Percentiles rank a stretch among this genome's conserved stretches.
These are phyloP conservation scores for Coprinopsis marcescibilis DNA, from an alignment of 768 basidiomycete genomes.

Conservation along the genomic window DNA sequence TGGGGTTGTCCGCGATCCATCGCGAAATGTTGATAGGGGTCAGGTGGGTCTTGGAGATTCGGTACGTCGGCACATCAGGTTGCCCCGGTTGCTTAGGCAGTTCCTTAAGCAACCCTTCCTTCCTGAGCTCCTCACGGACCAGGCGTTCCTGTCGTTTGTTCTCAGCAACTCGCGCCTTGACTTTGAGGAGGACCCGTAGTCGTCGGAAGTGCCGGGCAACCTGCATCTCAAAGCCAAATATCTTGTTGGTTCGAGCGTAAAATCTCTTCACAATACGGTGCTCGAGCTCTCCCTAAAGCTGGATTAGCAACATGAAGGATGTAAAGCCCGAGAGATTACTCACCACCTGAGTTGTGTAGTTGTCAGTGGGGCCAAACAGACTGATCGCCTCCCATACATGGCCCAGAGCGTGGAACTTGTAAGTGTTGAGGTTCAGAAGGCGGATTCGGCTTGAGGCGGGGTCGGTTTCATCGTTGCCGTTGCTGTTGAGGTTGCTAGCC, in stretches of 20 bases:
- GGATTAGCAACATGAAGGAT: background rate
- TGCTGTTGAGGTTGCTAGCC: too few species aligned
- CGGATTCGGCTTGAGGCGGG: background rate
- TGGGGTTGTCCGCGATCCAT: conserved; percentile 9
- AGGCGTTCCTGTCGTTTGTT: background rate
- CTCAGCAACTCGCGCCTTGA: background rate
- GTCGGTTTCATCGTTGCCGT: too few species aligned
- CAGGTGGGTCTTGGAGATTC: conserved; percentile 13
- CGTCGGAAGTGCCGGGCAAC: conserved; percentile 20
- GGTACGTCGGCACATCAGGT: conserved; percentile 5
- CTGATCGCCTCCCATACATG: background rate
- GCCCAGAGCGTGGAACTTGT: conserved; percentile 16
- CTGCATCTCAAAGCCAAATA: conserved; percentile 13
- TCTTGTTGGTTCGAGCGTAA: conserved; percentile 26
- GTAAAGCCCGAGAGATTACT: conserved; percentile 13
- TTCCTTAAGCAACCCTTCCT: background rate
- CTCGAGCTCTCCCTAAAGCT: conserved; percentile 29
- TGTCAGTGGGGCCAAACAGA: conserved; percentile 8
- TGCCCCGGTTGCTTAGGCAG: background rate
- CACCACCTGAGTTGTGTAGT: conserved; percentile 24
- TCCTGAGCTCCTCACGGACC: background rate
- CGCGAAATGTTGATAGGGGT: conserved; percentile 11
- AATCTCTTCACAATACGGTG: conserved; percentile 28
- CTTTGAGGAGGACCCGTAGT: conserved; percentile 3
- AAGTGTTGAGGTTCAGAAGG: conserved; percentile 14